Evolutionary conservation across 352 stramenopile species (phyloP), one percentile per base, ranked within the genome.

Genomic region (Globisporangium nunn): DNA sequence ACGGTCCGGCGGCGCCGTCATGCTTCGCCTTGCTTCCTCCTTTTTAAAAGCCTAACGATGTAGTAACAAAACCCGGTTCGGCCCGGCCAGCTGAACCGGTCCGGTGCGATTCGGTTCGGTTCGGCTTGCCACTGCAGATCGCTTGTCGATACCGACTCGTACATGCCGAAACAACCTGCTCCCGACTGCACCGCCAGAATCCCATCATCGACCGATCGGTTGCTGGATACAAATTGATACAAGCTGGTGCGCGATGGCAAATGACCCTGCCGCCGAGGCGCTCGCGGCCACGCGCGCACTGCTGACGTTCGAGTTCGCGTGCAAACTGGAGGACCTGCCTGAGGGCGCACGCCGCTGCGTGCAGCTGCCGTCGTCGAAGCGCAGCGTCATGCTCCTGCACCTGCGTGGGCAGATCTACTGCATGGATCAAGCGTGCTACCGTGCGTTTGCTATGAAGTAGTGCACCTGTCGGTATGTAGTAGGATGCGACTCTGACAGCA

Each of bases 361-460:
- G 31, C 59, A 63, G 60, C 62, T 92, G 52, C 82, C 75, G 55
- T 78, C 69, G 17, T 86, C 80, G 1, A 58, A 87, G 43, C 82
- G 82, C 53, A 87, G 78, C 56, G 74, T 92, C 49, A 83, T 92
- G 72, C 59, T 92, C 39, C 51, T 90, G 31, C 76, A 83, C 47
- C 35, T 90, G 37, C 57, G 66, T 18, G 78, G 75, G 43, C 57
- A 85, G 57, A 61, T 94, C 56, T 88, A 79, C 56, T 94, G 85
- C 73, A 89, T 94, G 67, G 85, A 94, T 65, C 81, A 92, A 58
- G 81, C 85, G 11, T 94, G 85, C 60, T 94, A 94, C 63, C 85
- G 82, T 92, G 59, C 43, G 79, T 64, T 39, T 23, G 23, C 23
- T 23, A 1, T 23, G 23, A 23, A 23, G 23, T 23, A 23, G 23